phyloP scores from a whole-genome alignment of 2,329 filamentous ascomycete genomes.

The Clonostachys solani region DNA sequence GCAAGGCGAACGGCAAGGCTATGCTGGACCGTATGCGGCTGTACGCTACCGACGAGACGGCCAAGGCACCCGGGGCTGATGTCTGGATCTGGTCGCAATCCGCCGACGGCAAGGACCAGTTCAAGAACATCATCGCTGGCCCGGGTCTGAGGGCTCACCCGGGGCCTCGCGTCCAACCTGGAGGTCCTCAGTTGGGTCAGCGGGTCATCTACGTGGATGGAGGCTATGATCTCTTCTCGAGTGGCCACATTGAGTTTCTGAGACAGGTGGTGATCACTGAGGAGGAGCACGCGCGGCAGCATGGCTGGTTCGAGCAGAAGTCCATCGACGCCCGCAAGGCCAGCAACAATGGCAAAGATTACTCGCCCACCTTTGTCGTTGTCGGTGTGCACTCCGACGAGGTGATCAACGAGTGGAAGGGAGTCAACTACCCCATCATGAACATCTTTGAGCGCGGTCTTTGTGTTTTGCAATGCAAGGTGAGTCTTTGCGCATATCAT shows the following conservation, averaged over 20 bases:
- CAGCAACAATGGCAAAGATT: slow-evolving; percentile 55
- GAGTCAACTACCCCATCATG: slow-evolving; percentile 99
- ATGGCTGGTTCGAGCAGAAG: slow-evolving; percentile 71
- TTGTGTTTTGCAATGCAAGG: slow-evolving; percentile 91
- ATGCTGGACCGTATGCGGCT: slow-evolving; percentile 76
- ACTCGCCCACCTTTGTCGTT: slow-evolving; percentile 80
- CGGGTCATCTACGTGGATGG: slow-evolving; percentile 92
- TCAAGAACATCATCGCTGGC: slow-evolving; percentile 66
- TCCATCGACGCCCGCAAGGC: slow-evolving; percentile 58
- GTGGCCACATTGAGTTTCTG: slow-evolving; percentile 94
- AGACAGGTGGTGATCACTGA: slow-evolving; percentile 71
- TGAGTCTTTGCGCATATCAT: slow-evolving; percentile 32
- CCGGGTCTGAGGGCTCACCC: slow-evolving; percentile 54
- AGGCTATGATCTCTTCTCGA: slow-evolving; percentile 94
- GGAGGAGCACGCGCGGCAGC: slow-evolving; percentile 59
- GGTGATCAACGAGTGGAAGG: slow-evolving; percentile 95
- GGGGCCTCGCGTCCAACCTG: too few species aligned
- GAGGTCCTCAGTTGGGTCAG: slow-evolving; percentile 67
- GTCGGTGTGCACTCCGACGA: slow-evolving; percentile 92
- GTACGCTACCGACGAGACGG: slow-evolving; percentile 85
- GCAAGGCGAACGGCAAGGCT: slow-evolving; percentile 54
- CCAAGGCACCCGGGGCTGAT: slow-evolving; percentile 71
- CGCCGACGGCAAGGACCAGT: slow-evolving; percentile 52
- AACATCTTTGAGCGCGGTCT: slow-evolving; percentile 96
- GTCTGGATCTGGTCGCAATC: slow-evolving; percentile 76